These are phyloP conservation scores for Ambispora gerdemannii DNA, from an alignment of 192 early-diverging fungal genomes.

Conservation along the genomic window DNA sequence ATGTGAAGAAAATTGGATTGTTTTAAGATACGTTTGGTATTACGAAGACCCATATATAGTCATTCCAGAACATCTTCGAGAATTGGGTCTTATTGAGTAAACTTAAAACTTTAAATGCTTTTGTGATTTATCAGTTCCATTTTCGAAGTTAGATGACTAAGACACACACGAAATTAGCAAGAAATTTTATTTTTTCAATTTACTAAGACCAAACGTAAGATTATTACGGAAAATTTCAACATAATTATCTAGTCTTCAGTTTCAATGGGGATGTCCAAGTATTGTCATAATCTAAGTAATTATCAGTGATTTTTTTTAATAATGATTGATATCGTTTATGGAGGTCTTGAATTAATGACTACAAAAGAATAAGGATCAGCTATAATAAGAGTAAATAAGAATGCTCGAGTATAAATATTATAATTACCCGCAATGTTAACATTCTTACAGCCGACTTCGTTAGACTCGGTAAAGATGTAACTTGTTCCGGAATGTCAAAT, in stretches of 20 bases:
- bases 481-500: constrained; percentile 27
- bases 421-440: constrained; percentile 26
- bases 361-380: constrained; percentile 21
- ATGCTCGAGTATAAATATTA: constrained; percentile 24
- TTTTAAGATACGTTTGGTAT: too few species aligned
- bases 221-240: constrained; percentile 4
- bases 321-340: constrained; percentile 18
- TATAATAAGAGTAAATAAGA: constrained; percentile 16
- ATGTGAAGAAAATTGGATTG: too few species aligned
- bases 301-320: constrained; percentile 21
- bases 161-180: constrained; percentile 13
- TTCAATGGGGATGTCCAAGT: constrained; percentile 23
- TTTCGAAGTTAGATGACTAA: constrained; percentile 2
- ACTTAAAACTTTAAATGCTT: constrained; percentile 13
- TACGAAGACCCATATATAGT: too few species aligned
- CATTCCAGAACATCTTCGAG: too few species aligned
- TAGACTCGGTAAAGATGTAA: constrained; percentile 29
- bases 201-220: constrained; percentile 19
- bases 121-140: background rate
- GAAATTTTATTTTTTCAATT: constrained; percentile 28
- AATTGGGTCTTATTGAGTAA: constrained; percentile 17
- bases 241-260: constrained; percentile 28
- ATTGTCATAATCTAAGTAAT: constrained; percentile 25
- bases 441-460: constrained; percentile 19
- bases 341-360: constrained; percentile 26